These are phyloP conservation scores for Suillus variegatus DNA, from an alignment of 768 basidiomycete genomes.

Conservation along the genomic window DNA sequence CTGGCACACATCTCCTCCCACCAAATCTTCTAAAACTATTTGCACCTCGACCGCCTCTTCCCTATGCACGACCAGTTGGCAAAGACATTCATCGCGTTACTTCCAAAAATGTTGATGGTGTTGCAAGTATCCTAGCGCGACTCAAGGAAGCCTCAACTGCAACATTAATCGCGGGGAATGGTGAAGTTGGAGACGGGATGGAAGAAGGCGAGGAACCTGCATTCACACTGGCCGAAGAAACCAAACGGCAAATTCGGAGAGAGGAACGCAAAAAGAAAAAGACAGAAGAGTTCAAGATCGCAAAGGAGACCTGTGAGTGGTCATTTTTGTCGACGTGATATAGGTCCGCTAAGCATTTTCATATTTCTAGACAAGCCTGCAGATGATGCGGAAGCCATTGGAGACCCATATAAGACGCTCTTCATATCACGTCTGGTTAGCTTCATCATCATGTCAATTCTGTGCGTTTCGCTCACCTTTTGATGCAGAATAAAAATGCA, in stretches of 20 bases:
- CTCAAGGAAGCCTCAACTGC: constrained; percentile 80
- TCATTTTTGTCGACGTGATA: constrained; percentile 1
- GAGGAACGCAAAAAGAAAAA: constrained; percentile 80
- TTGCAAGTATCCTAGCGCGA: constrained; percentile 70
- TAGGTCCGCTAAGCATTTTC: constrained; percentile 14
- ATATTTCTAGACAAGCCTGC: constrained; percentile 80
- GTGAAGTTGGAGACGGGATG: constrained; percentile 55
- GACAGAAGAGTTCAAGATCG: constrained; percentile 72
- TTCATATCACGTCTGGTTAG: constrained; percentile 91
- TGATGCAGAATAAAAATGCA: constrained; percentile 79
- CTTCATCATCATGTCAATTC: constrained; percentile 6
- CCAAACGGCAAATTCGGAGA: constrained; percentile 72
- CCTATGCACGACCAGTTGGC: constrained; percentile 83
- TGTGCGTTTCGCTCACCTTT: constrained; percentile 17
- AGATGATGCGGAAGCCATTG: constrained; percentile 87
- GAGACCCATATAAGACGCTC: constrained; percentile 97
- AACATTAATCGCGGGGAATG: constrained; percentile 56
- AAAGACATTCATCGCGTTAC: constrained; percentile 77
- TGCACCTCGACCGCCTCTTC: constrained; percentile 87
- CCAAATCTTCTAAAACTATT: constrained; percentile 97
- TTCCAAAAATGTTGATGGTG: constrained; percentile 70
- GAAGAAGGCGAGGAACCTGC: constrained; percentile 84
- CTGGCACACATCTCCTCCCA: constrained; percentile 86
- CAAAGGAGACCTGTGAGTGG: constrained; percentile 82
- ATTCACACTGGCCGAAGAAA: constrained; percentile 82